These are phyloP conservation scores for Stenocarpella maydis DNA, from an alignment of 2,329 filamentous ascomycete genomes.

Conservation along the genomic window DNA sequence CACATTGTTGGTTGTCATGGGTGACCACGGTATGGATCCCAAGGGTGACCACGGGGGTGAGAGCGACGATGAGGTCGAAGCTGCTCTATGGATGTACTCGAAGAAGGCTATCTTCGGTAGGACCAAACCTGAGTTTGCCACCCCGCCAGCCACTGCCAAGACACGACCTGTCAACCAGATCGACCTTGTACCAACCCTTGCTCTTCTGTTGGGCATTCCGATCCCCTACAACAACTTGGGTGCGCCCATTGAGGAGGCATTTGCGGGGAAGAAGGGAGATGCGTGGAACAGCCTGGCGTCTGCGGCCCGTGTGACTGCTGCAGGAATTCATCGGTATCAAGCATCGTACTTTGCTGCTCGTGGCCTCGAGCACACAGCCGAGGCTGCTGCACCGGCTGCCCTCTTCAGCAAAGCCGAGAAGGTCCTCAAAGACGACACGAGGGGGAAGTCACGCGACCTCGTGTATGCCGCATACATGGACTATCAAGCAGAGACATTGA, in stretches of 20 bases:
- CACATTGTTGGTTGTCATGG: slow-evolving; percentile 93
- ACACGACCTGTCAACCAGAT: slow-evolving; percentile 83
- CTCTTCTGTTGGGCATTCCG: slow-evolving; percentile 86
- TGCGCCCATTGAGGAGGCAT: slow-evolving; percentile 91
- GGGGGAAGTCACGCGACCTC: slow-evolving; percentile 47
- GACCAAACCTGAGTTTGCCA: slow-evolving; percentile 64
- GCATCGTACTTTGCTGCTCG: slow-evolving; percentile 79
- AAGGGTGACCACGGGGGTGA: slow-evolving; percentile 99
- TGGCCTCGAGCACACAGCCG: slow-evolving; percentile 69
- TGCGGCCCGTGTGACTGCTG: slow-evolving; percentile 79
- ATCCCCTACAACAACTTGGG: slow-evolving; percentile 97
- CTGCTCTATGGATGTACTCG: slow-evolving; percentile 98
- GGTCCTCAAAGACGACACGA: slow-evolving; percentile 45
- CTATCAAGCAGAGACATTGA: slow-evolving; percentile 82
- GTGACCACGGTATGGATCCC: slow-evolving; percentile 98
- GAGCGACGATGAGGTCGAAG: slow-evolving; percentile 94
- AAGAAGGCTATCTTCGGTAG: slow-evolving; percentile 86
- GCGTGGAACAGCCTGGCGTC: slow-evolving; percentile 80
- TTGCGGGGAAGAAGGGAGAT: slow-evolving; percentile 73
- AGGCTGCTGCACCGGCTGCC: slow-evolving; percentile 60
- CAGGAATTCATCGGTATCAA: slow-evolving; percentile 91
- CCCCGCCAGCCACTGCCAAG: slow-evolving; percentile 76
- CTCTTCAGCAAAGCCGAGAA: slow-evolving; percentile 66
- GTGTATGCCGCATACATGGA: slow-evolving; percentile 68
- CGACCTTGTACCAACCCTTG: slow-evolving; percentile 91